Evolutionary conservation across 2,329 filamentous ascomycete species (phyloP).

Genomic region (Cylindrodendrum hubeiense): DNA sequence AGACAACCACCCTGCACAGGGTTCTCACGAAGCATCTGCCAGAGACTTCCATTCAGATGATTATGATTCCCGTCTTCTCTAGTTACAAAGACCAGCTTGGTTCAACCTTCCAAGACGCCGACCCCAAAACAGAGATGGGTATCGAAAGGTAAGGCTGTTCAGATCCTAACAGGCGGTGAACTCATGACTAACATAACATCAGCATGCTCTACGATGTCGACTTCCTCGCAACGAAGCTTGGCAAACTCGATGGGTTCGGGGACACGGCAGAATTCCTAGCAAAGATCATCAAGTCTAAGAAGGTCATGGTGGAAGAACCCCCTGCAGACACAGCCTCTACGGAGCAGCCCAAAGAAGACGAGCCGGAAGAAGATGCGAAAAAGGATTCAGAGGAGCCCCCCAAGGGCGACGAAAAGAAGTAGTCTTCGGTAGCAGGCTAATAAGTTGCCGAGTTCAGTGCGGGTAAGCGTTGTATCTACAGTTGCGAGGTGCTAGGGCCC

Average conservation of each 20-base stretch:
- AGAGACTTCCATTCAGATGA: constrained; percentile 80
- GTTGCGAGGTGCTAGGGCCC: constrained; percentile 3
- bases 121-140: constrained; percentile 74
- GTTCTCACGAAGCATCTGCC: constrained; percentile 86
- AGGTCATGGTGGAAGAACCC: constrained; percentile 42
- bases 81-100: constrained; percentile 86
- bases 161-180: neutral
- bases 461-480: constrained; percentile 6
- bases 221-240: constrained; percentile 76
- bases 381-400: constrained; percentile 30
- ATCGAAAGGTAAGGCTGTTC: constrained; percentile 73
- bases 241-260: constrained; percentile 83
- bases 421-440: constrained; percentile 10
- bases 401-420: constrained; percentile 38
- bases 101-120: constrained; percentile 74
- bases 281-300: constrained; percentile 73
- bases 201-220: constrained; percentile 85
- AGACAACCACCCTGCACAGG: constrained; percentile 86
- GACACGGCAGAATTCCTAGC: constrained; percentile 79
- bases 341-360: constrained; percentile 31
- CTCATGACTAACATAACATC: constrained; percentile 28
- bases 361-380: constrained; percentile 29
- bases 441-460: neutral
- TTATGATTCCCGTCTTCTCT: constrained; percentile 87
- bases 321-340: constrained; percentile 24